Evolutionary conservation across 208 protist genomes (phyloP).

Genomic region (Trypanosoma rangeli): DNA sequence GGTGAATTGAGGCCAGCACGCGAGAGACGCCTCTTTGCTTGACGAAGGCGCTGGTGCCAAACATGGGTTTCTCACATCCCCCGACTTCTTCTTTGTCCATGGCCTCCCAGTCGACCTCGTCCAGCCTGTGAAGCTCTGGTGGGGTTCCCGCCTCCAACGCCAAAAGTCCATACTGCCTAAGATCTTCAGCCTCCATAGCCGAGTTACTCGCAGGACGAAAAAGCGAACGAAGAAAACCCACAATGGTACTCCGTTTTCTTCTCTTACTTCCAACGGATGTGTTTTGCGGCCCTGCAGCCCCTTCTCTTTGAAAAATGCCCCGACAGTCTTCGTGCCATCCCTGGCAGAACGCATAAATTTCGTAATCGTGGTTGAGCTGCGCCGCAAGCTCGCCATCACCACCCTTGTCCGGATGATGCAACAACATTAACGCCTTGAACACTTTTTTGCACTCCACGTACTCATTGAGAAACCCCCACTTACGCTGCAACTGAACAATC

Average conservation of each 20-base stretch:
- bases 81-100: conserved; percentile 12
- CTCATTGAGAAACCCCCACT: conserved; percentile 75
- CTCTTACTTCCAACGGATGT: conserved; percentile 12
- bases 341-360: conserved; percentile 73
- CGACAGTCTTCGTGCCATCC: conserved; percentile 60
- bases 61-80: not conserved
- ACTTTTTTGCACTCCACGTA: conserved; percentile 57
- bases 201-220: conserved; percentile 64
- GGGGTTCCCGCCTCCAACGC: conserved; percentile 48
- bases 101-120: conserved; percentile 22
- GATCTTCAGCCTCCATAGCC: conserved; percentile 50
- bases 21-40: conserved; percentile 59
- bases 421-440: conserved; percentile 58
- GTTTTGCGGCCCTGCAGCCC: not conserved
- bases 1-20: conserved; percentile 49
- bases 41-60: conserved; percentile 31
- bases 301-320: conserved; percentile 25
- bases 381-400: conserved; percentile 52
- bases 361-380: conserved; percentile 73
- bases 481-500: conserved; percentile 69
- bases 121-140: conserved; percentile 45
- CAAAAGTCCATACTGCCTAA: conserved; percentile 67
- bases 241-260: conserved; percentile 46
- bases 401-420: conserved; percentile 75
- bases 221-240: conserved; percentile 65